Evolutionary conservation across 2,329 filamentous ascomycete genomes (phyloP), one percentile per base, ranked within the genome.

Genomic region (Xylariaceae sp.): DNA sequence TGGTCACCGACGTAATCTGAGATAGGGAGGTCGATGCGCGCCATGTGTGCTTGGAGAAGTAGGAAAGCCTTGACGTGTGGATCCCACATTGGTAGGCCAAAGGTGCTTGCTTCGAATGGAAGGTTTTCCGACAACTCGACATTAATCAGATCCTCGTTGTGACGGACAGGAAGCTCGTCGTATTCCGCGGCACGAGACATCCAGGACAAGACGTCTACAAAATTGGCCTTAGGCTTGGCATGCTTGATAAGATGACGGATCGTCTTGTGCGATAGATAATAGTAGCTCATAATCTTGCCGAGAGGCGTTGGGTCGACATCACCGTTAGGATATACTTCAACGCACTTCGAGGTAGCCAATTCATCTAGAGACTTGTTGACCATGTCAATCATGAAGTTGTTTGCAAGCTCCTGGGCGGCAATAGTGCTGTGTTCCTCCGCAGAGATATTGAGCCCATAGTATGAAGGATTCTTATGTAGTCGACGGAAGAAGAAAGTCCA

Each of bases 401-500:
- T 96, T 3, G 93, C 96, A 56, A 90, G 80, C 62, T 90, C 84
- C 71, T 97, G 93, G 0, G 96, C 93, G 6, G 85, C 82, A 26
- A 92, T 86, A 7, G 89, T 93, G 71, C 92, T 96, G 74, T 97
- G 92, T 66, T 97, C 92, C 66, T 97, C 93, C 0, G 90, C 89
- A 0, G 90, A 91, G 44, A 99, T 95, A 70, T 97, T 90, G 0
- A 99, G 86, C 0, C 96, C 96, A 66, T 99, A 99, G 76, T 96
- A 99, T 0, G 93, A 96, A 1, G 95, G 95, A 67, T 99, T 99
- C 80, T 99, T 99, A 79, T 99, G 95, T 40, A 99, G 78, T 10
- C 95, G 84, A 2, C 96, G 86, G 82, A 99, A 99, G 83, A 99
- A 99, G 79, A 99, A 99, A 0, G 96, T 99, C 95, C 96, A 99